A percentile compares a stretch with the other conserved stretches of the same genome.
These are phyloP conservation scores for Solanum dulcamara DNA, from an alignment of 257 asterid species.

Conservation along the genomic window DNA sequence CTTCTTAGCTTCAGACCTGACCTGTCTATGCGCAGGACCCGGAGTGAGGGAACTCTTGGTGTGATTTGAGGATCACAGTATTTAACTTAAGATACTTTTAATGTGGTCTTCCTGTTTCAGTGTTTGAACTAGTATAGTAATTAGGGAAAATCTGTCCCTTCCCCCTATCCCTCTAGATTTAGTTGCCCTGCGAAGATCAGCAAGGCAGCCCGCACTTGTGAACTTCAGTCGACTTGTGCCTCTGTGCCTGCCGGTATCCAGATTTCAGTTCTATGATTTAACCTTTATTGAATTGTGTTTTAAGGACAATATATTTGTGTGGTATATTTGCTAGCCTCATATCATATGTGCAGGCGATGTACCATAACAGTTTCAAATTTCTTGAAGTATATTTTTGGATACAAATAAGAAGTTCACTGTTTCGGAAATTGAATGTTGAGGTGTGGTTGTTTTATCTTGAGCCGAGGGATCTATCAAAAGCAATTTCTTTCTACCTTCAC, in stretches of 20 bases:
- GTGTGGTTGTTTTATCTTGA: neutral
- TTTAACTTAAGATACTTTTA: neutral
- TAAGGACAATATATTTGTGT: neutral
- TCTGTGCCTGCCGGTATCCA: neutral
- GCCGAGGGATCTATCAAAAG: neutral
- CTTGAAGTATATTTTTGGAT: neutral
- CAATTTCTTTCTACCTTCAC: neutral
- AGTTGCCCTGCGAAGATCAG: neutral
- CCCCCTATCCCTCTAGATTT: neutral
- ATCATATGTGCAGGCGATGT: neutral
- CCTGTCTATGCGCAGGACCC: slow-evolving; percentile 52
- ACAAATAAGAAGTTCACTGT: neutral
- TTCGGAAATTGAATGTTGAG: neutral
- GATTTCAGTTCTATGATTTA: neutral
- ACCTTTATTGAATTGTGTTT: neutral
- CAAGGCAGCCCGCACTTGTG: neutral
- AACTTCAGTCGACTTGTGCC: neutral
- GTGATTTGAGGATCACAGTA: slow-evolving; percentile 20
- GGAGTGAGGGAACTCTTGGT: slow-evolving; percentile 81
- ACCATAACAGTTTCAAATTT: neutral
- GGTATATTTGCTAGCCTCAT: neutral
- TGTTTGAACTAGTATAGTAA: neutral
- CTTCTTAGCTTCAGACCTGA: slow-evolving; percentile 29
- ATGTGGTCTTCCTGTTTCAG: neutral
- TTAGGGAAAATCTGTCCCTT: neutral